Evolutionary conservation across 2,329 filamentous ascomycete species (phyloP), one percentile per base, ranked within the genome.

Genomic region (Hortaea werneckii): DNA sequence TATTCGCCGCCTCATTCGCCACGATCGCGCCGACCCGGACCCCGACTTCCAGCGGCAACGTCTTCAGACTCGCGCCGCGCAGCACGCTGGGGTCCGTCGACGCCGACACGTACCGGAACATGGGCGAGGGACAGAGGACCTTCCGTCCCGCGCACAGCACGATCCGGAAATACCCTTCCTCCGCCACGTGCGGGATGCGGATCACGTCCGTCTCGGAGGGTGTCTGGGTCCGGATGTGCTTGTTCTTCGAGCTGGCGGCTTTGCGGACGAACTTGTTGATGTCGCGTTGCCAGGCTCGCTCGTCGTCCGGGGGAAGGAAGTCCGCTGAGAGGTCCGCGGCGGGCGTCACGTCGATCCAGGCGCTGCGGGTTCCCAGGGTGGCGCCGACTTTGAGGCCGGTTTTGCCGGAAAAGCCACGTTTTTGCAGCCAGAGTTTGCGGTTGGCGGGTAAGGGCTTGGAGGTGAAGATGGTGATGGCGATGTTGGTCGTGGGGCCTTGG

Each of bases 291-390:
- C 82, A 83, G 1, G 73, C 78, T 2, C 82, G 72, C 58, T 85
- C 83, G 32, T 84, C 79, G 1, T 64, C 65, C 1, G 70, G 66
- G 0, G 73, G 65, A 1, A 85, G 56, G 40, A 80, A 72, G 0
- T 73, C 65, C 0, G 69, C 55, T 0, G 61, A 57, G 0, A 20
- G 20, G 20, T 20, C 20, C 20, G 20, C 76, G 70, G 67, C 67
- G 0, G 83, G 83, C 0, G 83, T 86, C 2, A 85, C 81, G 47
- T 86, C 74, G 9, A 85, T 67, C 82, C 83, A 86, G 54, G 67
- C 71, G 6, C 72, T 69, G 9, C 72, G 77, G 0, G 74, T 71
- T 6, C 80, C 76, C 32, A 85, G 65, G 1, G 85, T 61, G 0
- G 80, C 76, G 58, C 82, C 83, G 28, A 80, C 66, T 5, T 73